Evolutionary conservation across 192 early-diverging fungal species (phyloP), one percentile per base, ranked within the genome.

Genomic region (Backusella psychrophila): DNA sequence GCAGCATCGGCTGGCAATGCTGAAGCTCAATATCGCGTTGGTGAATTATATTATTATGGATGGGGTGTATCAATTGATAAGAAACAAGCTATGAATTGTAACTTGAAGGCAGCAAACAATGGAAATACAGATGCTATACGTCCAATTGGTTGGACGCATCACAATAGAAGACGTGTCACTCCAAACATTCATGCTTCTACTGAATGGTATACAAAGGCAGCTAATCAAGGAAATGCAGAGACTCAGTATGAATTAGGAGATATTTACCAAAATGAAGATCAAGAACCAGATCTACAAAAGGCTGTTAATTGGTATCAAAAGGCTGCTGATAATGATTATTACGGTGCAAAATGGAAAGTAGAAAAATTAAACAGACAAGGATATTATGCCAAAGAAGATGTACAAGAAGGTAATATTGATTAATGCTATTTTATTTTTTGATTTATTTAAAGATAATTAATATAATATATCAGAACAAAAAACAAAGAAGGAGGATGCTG

Each of bases 301-400:
- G 19, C 52, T 9, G 7, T 56, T 23, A 56, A 56, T 56, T 56
- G 52, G 52, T 23, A 56, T 21, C 19, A 56, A 56, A 56, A 56
- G 7, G 52, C 52, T 6, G 21, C 2, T 21, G 7, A 56, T 56
- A 56, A 9, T 11, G 6, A 0, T 0, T 8, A 21, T 56, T 0
- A 0, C 1, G 5, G 0, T 8, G 21, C 52, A 21, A 8, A 6
- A 8, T 1, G 0, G 0, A 2, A 21, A n/a, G 52, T 21, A 21
- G 23, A 1, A 9, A 0, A 2, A 0, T 2, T 56, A 23, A 21
- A 56, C 6, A 7, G 23, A 9, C 52, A 56, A 56, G 52, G 52
- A 11, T 56, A 56, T 56, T 56, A 56, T 23, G n/a, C 52, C 8
- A 23, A 21, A 21, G 52, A 56, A 8, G 52, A 56, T 2, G 52